Percentiles rank a stretch among this genome's conserved stretches.
Evolutionary conservation across 257 asterid species (phyloP).

Genomic region (Solanum megistacrolobum): DNA sequence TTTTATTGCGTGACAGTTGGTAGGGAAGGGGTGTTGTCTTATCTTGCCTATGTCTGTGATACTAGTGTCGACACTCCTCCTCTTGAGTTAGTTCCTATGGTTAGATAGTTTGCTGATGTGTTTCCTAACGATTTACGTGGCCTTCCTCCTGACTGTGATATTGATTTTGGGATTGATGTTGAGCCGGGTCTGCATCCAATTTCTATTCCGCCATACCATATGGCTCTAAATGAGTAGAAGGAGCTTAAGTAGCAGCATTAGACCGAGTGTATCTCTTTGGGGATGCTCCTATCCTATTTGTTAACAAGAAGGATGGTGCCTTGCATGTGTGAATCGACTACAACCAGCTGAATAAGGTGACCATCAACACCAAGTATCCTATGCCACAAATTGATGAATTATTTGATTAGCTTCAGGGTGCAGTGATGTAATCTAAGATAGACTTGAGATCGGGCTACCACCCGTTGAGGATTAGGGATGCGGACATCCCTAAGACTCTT

Average conservation of each 20-base stretch:
- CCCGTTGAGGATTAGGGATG: background rate
- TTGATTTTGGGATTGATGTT: background rate
- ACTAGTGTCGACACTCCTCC: too few relatives aligned
- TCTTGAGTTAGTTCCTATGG: too few relatives aligned
- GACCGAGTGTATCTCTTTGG: background rate
- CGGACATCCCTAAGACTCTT: too few relatives aligned
- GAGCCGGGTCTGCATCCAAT: fast-evolving
- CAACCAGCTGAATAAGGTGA: background rate
- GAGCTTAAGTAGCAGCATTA: background rate
- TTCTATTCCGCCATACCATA: background rate
- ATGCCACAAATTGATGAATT: background rate
- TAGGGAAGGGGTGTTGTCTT: too few relatives aligned
- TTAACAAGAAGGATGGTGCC: background rate
- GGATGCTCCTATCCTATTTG: background rate
- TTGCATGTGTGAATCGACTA: background rate
- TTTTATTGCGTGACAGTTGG: too few relatives aligned
- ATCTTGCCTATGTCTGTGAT: too few relatives aligned
- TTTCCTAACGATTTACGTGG: background rate
- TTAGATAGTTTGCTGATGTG: too few relatives aligned
- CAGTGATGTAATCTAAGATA: background rate
- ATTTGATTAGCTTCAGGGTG: background rate
- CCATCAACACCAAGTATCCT: background rate
- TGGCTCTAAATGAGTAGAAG: background rate
- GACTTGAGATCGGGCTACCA: background rate
- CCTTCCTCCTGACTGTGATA: background rate